Conservation (phyloP, 2,329 filamentous ascomycete species). For the Verticillium nubilum region DNA sequence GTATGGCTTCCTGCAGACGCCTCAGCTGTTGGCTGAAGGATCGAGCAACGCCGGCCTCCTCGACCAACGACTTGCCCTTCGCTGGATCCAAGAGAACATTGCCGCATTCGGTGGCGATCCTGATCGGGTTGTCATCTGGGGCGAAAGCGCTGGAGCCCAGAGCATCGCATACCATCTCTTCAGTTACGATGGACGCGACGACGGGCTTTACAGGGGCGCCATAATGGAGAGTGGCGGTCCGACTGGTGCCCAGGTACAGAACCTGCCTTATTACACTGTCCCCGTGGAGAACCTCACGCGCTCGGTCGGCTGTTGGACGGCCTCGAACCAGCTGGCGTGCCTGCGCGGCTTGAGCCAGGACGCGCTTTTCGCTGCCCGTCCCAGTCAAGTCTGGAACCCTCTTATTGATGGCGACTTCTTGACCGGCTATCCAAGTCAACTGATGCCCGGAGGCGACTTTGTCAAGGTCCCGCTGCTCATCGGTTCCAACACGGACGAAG, state of each 20-base stretch:
- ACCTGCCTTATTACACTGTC: slow-evolving; percentile 26
- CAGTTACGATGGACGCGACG: slow-evolving; percentile 50
- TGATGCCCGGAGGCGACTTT: slow-evolving; percentile 34
- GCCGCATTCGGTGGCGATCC: slow-evolving; percentile 43
- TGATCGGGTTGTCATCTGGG: slow-evolving; percentile 41
- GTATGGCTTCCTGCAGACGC: slow-evolving; percentile 48
- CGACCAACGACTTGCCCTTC: slow-evolving; percentile 43
- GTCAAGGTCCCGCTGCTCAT: slow-evolving; percentile 37
- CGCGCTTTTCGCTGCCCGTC: slow-evolving; percentile 26
- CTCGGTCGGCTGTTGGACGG: slow-evolving; percentile 26
- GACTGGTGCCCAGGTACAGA: slow-evolving; percentile 22
- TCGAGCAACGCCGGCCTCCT: slow-evolving; percentile 43
- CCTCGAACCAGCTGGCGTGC: slow-evolving; percentile 28
- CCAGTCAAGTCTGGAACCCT: slow-evolving; percentile 33
- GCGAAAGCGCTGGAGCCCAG: slow-evolving; percentile 35
- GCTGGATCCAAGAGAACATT: slow-evolving; percentile 50
- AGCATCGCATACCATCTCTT: slow-evolving; percentile 42
- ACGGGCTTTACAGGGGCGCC: slow-evolving; percentile 46
- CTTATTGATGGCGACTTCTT: slow-evolving; percentile 42
- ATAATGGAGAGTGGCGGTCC: slow-evolving; percentile 47
- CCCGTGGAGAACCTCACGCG: slow-evolving; percentile 28
- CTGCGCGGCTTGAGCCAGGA: slow-evolving; percentile 25
- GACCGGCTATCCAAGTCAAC: slow-evolving; percentile 39
- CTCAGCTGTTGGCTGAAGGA: slow-evolving; percentile 32
- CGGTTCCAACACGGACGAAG: slow-evolving; percentile 45